A percentile compares a stretch with the other conserved stretches of the same genome.
Conservation (phyloP, 2,329 filamentous ascomycete genomes). For the Pseudogymnoascus sp. region DNA sequence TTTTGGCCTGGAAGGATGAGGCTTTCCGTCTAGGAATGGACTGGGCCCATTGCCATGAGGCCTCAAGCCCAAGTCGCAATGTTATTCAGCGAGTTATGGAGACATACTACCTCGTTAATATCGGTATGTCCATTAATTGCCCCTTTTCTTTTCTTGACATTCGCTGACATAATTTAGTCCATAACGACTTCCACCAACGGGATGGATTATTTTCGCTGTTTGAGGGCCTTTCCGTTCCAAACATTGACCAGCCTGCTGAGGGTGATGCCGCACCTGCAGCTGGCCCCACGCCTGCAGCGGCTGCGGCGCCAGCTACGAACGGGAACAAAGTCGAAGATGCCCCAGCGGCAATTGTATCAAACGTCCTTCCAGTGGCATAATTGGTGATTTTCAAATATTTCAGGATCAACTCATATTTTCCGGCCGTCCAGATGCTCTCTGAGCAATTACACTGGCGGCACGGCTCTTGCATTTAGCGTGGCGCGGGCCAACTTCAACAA, state of each 20-base stretch:
- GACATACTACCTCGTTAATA: constrained; percentile 90
- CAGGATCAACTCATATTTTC: constrained; percentile 4
- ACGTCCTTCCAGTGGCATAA: constrained; percentile 11
- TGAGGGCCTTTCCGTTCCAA: constrained; percentile 63
- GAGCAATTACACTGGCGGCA: constrained; percentile 17
- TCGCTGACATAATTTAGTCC: constrained; percentile 51
- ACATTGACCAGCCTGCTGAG: constrained; percentile 45
- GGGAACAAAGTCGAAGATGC: constrained; percentile 16
- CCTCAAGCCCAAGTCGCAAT: constrained; percentile 66
- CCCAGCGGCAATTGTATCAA: constrained; percentile 13
- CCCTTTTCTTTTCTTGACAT: constrained; percentile 16
- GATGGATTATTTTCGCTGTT: constrained; percentile 81
- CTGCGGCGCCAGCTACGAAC: constrained; percentile 10
- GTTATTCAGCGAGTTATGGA: constrained; percentile 80
- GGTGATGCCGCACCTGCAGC: background rate
- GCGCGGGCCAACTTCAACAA: constrained; percentile 30
- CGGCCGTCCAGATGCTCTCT: constrained; percentile 10
- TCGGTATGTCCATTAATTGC: constrained; percentile 53
- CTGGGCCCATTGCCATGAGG: constrained; percentile 87
- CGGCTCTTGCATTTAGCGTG: constrained; percentile 26
- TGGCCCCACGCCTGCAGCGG: constrained; percentile 11
- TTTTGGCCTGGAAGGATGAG: constrained; percentile 98
- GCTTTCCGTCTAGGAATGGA: constrained; percentile 87
- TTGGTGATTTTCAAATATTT: background rate
- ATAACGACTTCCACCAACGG: constrained; percentile 92